Evolutionary conservation across 1,284 basidiomycete species (phyloP).

Genomic region (Mycosarcoma maydis): DNA sequence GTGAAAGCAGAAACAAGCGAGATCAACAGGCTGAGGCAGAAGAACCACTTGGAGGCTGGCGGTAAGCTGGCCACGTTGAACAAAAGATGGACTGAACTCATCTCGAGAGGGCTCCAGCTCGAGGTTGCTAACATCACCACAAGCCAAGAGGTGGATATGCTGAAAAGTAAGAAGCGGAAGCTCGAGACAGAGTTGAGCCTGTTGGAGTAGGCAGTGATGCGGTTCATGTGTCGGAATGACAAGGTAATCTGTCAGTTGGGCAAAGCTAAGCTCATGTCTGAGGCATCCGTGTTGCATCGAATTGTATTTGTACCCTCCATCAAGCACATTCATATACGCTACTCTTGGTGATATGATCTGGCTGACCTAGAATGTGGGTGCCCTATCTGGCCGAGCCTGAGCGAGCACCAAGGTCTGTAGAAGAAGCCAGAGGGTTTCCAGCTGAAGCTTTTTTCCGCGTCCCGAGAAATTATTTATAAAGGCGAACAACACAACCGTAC

Average conservation of each 20-base stretch:
- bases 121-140: constrained; percentile 89
- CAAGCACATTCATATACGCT: not conserved
- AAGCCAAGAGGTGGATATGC: constrained; percentile 74
- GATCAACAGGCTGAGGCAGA: constrained; percentile 52
- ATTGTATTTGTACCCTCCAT: constrained; percentile 28
- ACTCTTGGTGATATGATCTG: not conserved
- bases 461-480: constrained; percentile 14
- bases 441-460: constrained; percentile 15
- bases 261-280: too few species aligned
- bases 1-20: constrained; percentile 37
- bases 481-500: not conserved
- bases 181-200: constrained; percentile 17
- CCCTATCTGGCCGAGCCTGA: too few species aligned
- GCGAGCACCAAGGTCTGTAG: too few species aligned
- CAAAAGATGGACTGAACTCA: constrained; percentile 85
- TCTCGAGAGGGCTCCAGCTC: constrained; percentile 85
- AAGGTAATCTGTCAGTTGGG: too few species aligned
- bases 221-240: not conserved
- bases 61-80: constrained; percentile 81
- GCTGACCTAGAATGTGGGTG: too few species aligned
- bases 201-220: constrained; percentile 7
- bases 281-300: not conserved
- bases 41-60: constrained; percentile 76
- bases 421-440: not conserved
- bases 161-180: constrained; percentile 25